These are phyloP conservation scores for Fusarium drepaniforme DNA, from an alignment of 2,329 filamentous ascomycete species.

Conservation along the genomic window DNA sequence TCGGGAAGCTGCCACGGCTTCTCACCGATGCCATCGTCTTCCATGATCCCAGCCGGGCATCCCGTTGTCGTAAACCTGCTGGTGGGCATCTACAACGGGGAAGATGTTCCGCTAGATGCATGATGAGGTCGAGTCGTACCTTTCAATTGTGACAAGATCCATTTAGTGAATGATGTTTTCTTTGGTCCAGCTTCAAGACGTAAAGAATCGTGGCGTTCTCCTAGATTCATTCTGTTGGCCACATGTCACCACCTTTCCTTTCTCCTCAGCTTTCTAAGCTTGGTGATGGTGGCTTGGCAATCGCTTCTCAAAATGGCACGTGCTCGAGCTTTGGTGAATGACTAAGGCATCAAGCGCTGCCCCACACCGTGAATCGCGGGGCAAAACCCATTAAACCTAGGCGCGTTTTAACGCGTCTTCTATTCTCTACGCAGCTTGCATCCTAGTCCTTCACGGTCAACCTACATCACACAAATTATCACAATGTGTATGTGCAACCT, in stretches of 20 bases:
- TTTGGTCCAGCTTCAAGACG: neutral
- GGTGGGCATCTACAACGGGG: neutral
- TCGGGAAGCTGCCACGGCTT: conserved; percentile 29
- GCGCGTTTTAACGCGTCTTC: conserved; percentile 51
- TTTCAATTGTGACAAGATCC: neutral
- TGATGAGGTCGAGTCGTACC: neutral
- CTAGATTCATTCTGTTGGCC: neutral
- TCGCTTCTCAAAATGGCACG: neutral
- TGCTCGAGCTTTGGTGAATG: conserved; percentile 6
- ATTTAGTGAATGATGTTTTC: neutral
- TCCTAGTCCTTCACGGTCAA: conserved; percentile 22
- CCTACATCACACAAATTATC: conserved; percentile 34
- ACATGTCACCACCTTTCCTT: neutral
- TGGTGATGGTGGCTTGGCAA: neutral
- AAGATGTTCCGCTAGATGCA: conserved; percentile 4
- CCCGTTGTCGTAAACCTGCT: neutral
- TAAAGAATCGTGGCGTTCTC: neutral
- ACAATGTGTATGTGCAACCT: conserved; percentile 50
- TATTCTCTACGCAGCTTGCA: conserved; percentile 30
- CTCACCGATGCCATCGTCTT: conserved; percentile 25
- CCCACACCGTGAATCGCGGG: conserved; percentile 39
- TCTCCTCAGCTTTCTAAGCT: neutral
- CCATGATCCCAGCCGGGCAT: neutral
- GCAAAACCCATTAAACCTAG: conserved; percentile 48
- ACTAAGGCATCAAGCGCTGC: conserved; percentile 32